phyloP scores from a whole-genome alignment of 352 stramenopile species.

The Globisporangium radiosum region DNA sequence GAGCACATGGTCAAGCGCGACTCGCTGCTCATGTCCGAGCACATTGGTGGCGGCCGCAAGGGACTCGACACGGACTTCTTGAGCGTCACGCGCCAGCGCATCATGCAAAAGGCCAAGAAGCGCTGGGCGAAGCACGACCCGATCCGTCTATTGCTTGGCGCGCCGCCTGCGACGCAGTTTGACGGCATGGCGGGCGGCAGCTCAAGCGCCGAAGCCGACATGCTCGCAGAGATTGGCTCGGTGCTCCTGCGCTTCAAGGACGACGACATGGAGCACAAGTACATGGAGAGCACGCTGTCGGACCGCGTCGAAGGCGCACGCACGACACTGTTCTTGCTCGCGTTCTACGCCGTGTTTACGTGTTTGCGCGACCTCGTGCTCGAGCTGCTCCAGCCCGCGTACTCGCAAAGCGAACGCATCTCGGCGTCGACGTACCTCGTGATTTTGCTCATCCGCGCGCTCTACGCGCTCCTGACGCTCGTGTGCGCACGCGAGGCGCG shows the following conservation, averaged over 20 bases:
- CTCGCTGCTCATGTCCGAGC: constrained; percentile 48
- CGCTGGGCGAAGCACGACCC: constrained; percentile 58
- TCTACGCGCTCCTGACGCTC: constrained; percentile 23
- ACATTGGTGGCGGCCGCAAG: constrained; percentile 21
- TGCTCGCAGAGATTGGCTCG: constrained; percentile 57
- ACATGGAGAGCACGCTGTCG: constrained; percentile 51
- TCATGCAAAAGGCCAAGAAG: constrained; percentile 44
- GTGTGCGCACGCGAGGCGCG: constrained; percentile 28
- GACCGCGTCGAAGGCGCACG: constrained; percentile 62
- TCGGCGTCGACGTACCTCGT: constrained; percentile 33
- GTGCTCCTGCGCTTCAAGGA: constrained; percentile 63
- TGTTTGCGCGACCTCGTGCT: constrained; percentile 54
- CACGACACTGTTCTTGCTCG: constrained; percentile 46
- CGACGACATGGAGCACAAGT: constrained; percentile 67
- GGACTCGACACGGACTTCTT: constrained; percentile 50
- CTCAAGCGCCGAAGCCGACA: constrained; percentile 47
- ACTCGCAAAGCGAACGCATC: constrained; percentile 10
- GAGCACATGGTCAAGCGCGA: constrained; percentile 66
- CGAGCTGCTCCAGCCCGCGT: constrained; percentile 30
- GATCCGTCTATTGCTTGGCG: constrained; percentile 43
- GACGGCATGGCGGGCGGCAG: constrained; percentile 14
- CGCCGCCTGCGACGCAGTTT: constrained; percentile 28
- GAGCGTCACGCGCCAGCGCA: constrained; percentile 34
- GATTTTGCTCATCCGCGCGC: constrained; percentile 29
- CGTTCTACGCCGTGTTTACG: constrained; percentile 56